These are phyloP conservation scores for Trichodelitschia bisporula DNA, from an alignment of 495 filamentous ascomycete genomes.

Conservation along the genomic window DNA sequence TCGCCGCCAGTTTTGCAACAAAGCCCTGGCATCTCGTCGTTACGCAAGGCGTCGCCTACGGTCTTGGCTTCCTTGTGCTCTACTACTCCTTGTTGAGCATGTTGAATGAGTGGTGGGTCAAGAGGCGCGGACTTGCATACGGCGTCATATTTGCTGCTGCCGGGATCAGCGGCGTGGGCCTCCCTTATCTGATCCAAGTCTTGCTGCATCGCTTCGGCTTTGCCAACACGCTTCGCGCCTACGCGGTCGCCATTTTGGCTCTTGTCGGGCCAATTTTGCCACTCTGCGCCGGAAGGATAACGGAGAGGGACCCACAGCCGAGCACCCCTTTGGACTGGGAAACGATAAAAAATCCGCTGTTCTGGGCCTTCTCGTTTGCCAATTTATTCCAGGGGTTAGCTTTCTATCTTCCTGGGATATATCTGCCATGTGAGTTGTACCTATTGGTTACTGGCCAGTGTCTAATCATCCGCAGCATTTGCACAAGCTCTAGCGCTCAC, in stretches of 20 bases:
- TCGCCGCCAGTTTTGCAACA: slow-evolving; percentile 8
- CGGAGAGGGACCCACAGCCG: not conserved
- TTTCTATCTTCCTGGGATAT: slow-evolving; percentile 9
- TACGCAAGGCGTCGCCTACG: slow-evolving; percentile 10
- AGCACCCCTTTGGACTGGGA: slow-evolving; percentile 3
- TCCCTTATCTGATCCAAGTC: slow-evolving; percentile 16
- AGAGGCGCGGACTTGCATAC: slow-evolving; percentile 19
- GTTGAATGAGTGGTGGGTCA: slow-evolving; percentile 18
- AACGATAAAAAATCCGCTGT: too few species aligned
- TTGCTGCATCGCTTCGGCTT: slow-evolving; percentile 15
- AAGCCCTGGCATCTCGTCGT: slow-evolving; percentile 7
- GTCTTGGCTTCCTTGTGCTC: slow-evolving; percentile 9
- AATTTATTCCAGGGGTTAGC: slow-evolving; percentile 9
- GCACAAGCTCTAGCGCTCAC: slow-evolving; percentile 5
- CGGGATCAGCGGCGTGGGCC: slow-evolving; percentile 14
- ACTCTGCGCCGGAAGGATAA: slow-evolving; percentile 9
- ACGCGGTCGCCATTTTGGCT: slow-evolving; percentile 13
- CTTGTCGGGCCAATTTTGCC: slow-evolving; percentile 13
- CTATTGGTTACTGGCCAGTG: too few species aligned
- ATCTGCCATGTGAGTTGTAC: too few species aligned
- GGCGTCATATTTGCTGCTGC: slow-evolving; percentile 17
- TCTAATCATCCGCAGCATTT: too few species aligned
- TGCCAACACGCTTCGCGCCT: slow-evolving; percentile 15
- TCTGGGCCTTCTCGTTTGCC: slow-evolving; percentile 4
- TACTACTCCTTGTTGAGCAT: slow-evolving; percentile 13